Evolutionary conservation across 2,329 filamentous ascomycete species (phyloP).

Genomic region (Epichloe festucae): DNA sequence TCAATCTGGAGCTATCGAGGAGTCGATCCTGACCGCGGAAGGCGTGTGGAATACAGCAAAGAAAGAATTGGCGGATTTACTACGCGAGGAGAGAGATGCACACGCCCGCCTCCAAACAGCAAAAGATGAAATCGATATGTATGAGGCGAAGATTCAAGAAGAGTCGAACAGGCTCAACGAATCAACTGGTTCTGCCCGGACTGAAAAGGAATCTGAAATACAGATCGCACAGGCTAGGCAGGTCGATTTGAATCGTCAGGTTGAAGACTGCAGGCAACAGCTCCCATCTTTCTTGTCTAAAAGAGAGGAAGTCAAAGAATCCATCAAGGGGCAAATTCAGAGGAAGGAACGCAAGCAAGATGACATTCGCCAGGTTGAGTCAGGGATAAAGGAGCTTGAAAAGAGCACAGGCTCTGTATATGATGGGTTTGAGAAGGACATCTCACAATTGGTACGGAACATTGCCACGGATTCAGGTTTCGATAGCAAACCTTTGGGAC

Average conservation of each 20-base stretch:
- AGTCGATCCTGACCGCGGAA: slow-evolving; percentile 32
- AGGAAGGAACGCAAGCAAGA: slow-evolving; percentile 31
- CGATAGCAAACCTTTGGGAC: slow-evolving; percentile 62
- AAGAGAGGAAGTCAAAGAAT: slow-evolving; percentile 18
- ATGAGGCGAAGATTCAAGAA: slow-evolving; percentile 34
- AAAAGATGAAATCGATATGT: slow-evolving; percentile 31
- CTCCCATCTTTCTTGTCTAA: slow-evolving; percentile 21
- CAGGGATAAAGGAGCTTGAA: slow-evolving; percentile 35
- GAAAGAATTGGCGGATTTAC: slow-evolving; percentile 38
- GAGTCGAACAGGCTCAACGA: slow-evolving; percentile 52
- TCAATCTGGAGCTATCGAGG: slow-evolving; percentile 33
- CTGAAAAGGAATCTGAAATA: slow-evolving; percentile 46
- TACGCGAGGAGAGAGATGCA: slow-evolving; percentile 54
- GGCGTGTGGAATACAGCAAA: slow-evolving; percentile 40
- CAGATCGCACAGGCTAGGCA: slow-evolving; percentile 16
- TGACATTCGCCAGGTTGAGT: slow-evolving; percentile 41
- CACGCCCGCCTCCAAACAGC: slow-evolving; percentile 42
- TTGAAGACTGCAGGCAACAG: slow-evolving; percentile 16
- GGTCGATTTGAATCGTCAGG: slow-evolving; percentile 13
- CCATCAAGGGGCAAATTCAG: slow-evolving; percentile 17
- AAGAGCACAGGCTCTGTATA: slow-evolving; percentile 43
- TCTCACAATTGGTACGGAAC: slow-evolving; percentile 51
- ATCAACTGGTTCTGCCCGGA: slow-evolving; percentile 56
- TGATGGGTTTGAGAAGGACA: slow-evolving; percentile 49
- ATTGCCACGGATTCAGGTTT: slow-evolving; percentile 62